A percentile compares a stretch with the other conserved stretches of the same genome.
Conservation (phyloP, 2,329 filamentous ascomycete genomes). For the Ophiostoma novo-ulmi region DNA sequence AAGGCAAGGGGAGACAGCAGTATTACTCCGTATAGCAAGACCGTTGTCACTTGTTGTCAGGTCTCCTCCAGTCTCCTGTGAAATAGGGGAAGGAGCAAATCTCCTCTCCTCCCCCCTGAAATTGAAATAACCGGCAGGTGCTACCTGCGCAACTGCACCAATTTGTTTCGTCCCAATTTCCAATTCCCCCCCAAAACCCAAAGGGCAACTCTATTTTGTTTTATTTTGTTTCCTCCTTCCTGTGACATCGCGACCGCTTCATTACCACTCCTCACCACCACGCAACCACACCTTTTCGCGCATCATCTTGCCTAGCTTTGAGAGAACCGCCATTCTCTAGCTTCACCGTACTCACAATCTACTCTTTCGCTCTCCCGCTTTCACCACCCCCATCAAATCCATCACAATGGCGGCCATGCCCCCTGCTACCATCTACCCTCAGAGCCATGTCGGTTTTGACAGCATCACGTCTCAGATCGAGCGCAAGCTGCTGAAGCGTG, state of each 20-base stretch:
- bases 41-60: constrained; percentile 14
- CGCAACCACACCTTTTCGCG: constrained; percentile 5
- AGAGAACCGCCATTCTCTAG: not conserved
- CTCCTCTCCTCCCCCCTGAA: constrained; percentile 23
- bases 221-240: constrained; percentile 22
- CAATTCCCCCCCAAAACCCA: constrained; percentile 20
- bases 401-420: constrained; percentile 58
- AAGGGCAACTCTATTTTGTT: constrained; percentile 19
- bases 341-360: constrained; percentile 7
- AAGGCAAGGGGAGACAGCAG: constrained; percentile 7
- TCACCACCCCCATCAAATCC: constrained; percentile 4
- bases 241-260: constrained; percentile 23
- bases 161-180: constrained; percentile 25
- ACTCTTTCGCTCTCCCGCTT: not conserved
- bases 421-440: constrained; percentile 71
- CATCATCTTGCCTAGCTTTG: constrained; percentile 2
- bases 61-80: constrained; percentile 6
- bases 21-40: constrained; percentile 6
- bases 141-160: constrained; percentile 23
- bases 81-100: constrained; percentile 25
- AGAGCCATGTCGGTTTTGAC: constrained; percentile 99
- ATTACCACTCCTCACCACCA: constrained; percentile 4
- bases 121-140: constrained; percentile 20
- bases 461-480: constrained; percentile 99
- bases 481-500: constrained; percentile 98